A percentile compares a stretch with the other conserved stretches of the same genome.
phyloP scores from a whole-genome alignment of 225 moss, liverwort and hornwort genomes.

The Sphagnum tenellum region DNA sequence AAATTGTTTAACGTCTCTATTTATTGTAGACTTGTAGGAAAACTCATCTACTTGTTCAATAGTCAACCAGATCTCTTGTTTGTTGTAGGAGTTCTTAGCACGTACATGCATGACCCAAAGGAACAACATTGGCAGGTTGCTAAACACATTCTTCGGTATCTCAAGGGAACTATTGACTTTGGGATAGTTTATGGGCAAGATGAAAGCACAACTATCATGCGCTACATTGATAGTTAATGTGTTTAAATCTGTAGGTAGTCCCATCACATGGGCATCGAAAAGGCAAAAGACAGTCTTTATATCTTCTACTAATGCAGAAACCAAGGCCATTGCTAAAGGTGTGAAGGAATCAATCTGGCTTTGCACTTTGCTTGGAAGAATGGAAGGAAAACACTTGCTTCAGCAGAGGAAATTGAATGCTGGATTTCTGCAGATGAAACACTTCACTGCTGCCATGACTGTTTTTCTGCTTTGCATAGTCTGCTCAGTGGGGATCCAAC shows the following conservation, averaged over 20 bases:
- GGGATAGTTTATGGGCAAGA: no score
- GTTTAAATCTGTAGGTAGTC: no score
- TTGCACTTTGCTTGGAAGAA: no score
- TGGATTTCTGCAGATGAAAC: conserved; percentile 82
- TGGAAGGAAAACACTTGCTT: conserved; percentile 20
- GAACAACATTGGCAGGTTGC: background rate
- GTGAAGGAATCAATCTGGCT: no score
- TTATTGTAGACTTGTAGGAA: background rate
- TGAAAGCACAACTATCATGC: no score
- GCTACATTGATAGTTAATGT: no score
- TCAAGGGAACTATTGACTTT: background rate
- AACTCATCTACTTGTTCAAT: background rate
- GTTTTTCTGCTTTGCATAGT: conserved; percentile 83
- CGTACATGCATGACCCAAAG: conserved; percentile 1
- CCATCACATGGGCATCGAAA: no score
- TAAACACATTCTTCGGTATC: background rate
- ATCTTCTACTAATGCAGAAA: no score
- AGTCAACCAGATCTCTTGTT: background rate
- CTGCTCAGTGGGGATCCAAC: conserved; percentile 78
- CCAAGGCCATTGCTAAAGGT: no score
- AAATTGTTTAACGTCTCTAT: background rate
- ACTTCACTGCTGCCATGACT: conserved; percentile 86
- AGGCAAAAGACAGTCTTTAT: no score
- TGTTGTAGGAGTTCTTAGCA: background rate
- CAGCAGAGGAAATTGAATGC: conserved; percentile 81